Percentiles rank a stretch among this genome's conserved stretches.
phyloP scores from a whole-genome alignment of 495 filamentous ascomycete species.

The Cryomyces minteri region DNA sequence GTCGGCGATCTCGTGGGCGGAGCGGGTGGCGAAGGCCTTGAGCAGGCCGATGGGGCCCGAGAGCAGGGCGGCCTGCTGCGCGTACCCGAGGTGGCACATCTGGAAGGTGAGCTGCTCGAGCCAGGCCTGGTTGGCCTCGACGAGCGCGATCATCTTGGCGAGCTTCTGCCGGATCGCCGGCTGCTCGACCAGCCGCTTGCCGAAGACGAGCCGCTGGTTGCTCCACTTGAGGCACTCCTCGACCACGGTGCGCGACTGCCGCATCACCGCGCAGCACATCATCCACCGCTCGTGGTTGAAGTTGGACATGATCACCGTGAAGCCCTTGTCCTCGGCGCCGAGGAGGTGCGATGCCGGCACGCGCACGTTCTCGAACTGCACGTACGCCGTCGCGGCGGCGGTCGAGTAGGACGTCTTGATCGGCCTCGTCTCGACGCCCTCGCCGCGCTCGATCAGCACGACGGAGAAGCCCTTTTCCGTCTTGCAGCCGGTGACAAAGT shows the following conservation, averaged over 20 bases:
- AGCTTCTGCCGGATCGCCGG: slow-evolving; percentile 79
- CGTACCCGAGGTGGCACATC: slow-evolving; percentile 74
- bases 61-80: slow-evolving; percentile 53
- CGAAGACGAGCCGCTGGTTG: slow-evolving; percentile 76
- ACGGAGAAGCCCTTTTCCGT: slow-evolving; percentile 73
- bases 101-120: slow-evolving; percentile 71
- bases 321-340: slow-evolving; percentile 72
- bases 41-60: slow-evolving; percentile 71
- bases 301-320: slow-evolving; percentile 74
- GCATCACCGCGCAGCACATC: slow-evolving; percentile 39
- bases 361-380: slow-evolving; percentile 77
- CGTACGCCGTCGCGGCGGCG: slow-evolving; percentile 58
- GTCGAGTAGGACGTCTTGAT: slow-evolving; percentile 83
- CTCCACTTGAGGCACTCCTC: slow-evolving; percentile 83
- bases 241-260: slow-evolving; percentile 46
- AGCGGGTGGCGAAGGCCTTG: no score
- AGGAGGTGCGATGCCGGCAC: slow-evolving; percentile 65
- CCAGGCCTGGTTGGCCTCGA: slow-evolving; percentile 72
- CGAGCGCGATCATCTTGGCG: slow-evolving; percentile 72
- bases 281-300: slow-evolving; percentile 50
- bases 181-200: slow-evolving; percentile 64
- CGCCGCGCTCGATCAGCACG: slow-evolving; percentile 52
- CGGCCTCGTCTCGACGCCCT: slow-evolving; percentile 50
- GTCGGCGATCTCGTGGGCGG: slow-evolving; percentile 67
- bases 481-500: slow-evolving; percentile 67